A percentile compares a stretch with the other conserved stretches of the same genome.
phyloP scores from a whole-genome alignment of 2,329 filamentous ascomycete species.

The Diplodia mutila region DNA sequence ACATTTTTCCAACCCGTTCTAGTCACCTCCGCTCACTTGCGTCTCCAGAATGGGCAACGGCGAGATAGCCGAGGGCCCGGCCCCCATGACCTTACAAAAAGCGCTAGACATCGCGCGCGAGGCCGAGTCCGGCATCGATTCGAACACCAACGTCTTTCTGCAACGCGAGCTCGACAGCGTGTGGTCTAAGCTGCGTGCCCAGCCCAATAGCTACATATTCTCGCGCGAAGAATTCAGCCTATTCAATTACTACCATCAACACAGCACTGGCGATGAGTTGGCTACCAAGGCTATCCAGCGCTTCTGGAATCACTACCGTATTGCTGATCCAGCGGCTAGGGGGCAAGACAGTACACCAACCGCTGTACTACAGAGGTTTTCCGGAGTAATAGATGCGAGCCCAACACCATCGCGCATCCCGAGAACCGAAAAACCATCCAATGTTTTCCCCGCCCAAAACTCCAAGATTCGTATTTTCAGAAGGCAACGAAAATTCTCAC shows the following conservation, averaged over 20 bases:
- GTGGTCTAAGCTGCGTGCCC: conserved; percentile 67
- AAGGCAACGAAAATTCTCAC: no score
- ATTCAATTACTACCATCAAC: conserved; percentile 80
- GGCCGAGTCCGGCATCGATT: conserved; percentile 68
- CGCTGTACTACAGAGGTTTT: no score
- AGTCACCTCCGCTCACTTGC: conserved; percentile 26
- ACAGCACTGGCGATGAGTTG: conserved; percentile 61
- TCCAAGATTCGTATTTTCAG: no score
- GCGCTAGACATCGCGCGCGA: conserved; percentile 78
- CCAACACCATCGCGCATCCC: no score
- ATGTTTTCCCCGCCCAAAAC: no score
- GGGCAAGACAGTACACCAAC: no score
- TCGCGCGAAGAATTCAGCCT: conserved; percentile 77
- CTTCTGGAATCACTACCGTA: conserved; percentile 58
- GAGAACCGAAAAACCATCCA: no score
- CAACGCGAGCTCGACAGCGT: conserved; percentile 62
- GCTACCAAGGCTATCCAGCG: conserved; percentile 58
- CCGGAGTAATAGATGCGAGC: no score
- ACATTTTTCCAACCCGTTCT: conserved; percentile 36
- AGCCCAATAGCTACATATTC: conserved; percentile 72
- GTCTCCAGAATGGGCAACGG: conserved; percentile 45
- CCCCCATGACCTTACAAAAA: conserved; percentile 60
- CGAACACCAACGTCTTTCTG: conserved; percentile 65
- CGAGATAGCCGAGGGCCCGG: conserved; percentile 45
- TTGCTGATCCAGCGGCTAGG: conserved; percentile 27